Conservation (phyloP, 2,329 filamentous ascomycete species). For the Neodidymelliopsis sp. region DNA sequence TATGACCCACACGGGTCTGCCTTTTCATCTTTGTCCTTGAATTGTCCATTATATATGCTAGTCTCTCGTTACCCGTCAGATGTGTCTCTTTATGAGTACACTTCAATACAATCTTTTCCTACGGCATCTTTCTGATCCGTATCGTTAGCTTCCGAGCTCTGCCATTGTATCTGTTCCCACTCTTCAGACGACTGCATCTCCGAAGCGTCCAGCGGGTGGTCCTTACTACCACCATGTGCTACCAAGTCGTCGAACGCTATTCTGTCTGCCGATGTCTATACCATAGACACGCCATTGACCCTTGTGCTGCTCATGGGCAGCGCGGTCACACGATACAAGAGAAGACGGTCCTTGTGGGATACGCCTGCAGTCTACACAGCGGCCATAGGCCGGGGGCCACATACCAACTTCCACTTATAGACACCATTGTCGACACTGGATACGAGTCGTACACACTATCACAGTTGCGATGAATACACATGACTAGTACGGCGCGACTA, state of each 20-base stretch:
- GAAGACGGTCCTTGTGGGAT: constrained; percentile 82
- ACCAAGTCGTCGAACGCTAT: constrained; percentile 84
- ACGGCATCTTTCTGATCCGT: constrained; percentile 18
- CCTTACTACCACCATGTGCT: constrained; percentile 70
- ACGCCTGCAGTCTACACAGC: constrained; percentile 71
- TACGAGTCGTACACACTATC: constrained; percentile 33
- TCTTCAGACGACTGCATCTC: neutral
- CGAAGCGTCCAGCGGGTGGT: neutral
- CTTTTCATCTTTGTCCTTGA: constrained; percentile 22
- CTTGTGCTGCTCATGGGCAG: constrained; percentile 77
- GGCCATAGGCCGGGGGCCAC: constrained; percentile 34
- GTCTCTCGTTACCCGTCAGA: constrained; percentile 28
- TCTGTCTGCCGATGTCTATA: constrained; percentile 88
- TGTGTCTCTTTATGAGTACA: constrained; percentile 21
- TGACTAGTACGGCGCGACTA: constrained; percentile 5
- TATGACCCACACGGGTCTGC: constrained; percentile 34
- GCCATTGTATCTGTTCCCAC: constrained; percentile 3
- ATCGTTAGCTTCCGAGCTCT: constrained; percentile 19
- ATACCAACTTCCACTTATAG: constrained; percentile 22
- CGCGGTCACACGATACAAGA: constrained; percentile 75
- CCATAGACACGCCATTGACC: constrained; percentile 85
- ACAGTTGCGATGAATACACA: constrained; percentile 19
- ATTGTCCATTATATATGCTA: constrained; percentile 44
- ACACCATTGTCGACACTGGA: constrained; percentile 39
- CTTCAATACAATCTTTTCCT: constrained; percentile 17